phyloP scores from a whole-genome alignment of 2,329 filamentous ascomycete genomes.

The Colletotrichum acutatum region DNA sequence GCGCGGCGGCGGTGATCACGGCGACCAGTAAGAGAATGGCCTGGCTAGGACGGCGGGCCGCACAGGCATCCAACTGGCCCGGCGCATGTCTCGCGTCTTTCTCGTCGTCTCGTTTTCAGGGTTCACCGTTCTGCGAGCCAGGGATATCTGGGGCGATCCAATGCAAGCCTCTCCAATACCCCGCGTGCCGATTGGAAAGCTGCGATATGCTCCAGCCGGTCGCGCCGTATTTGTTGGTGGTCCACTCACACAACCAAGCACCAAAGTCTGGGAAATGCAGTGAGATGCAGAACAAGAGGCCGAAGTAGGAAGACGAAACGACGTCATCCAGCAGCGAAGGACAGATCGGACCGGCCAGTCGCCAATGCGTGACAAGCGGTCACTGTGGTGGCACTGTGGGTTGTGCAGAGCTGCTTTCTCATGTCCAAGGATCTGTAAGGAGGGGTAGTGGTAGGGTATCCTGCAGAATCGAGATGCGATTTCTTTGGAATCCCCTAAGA shows the following conservation, averaged over 20 bases:
- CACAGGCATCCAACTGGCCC: constrained; percentile 33
- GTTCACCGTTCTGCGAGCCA: constrained; percentile 34
- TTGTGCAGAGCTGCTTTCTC: constrained; percentile 1
- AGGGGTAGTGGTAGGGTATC: background rate
- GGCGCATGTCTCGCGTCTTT: constrained; percentile 32
- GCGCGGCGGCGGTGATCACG: constrained; percentile 24
- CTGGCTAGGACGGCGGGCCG: constrained; percentile 30
- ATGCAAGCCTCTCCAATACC: constrained; percentile 35
- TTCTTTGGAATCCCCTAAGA: background rate
- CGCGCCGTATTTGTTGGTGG: constrained; percentile 1
- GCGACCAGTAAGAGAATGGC: constrained; percentile 31
- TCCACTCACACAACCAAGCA: constrained; percentile 33
- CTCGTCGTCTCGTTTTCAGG: constrained; percentile 35
- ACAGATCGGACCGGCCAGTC: background rate
- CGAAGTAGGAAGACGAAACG: constrained; percentile 6
- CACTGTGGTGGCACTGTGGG: background rate
- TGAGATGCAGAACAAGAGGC: constrained; percentile 15
- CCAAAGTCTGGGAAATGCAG: constrained; percentile 11
- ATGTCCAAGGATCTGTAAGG: background rate
- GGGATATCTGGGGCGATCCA: constrained; percentile 32
- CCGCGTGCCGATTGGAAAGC: constrained; percentile 35
- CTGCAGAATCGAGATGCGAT: background rate
- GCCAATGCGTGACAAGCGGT: background rate
- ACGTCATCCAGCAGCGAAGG: constrained; percentile 29
- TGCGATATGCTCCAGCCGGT: constrained; percentile 23